A percentile compares a stretch with the other conserved stretches of the same genome.
Conservation (phyloP, 1,284 basidiomycete genomes). For the Puccinia coronata region DNA sequence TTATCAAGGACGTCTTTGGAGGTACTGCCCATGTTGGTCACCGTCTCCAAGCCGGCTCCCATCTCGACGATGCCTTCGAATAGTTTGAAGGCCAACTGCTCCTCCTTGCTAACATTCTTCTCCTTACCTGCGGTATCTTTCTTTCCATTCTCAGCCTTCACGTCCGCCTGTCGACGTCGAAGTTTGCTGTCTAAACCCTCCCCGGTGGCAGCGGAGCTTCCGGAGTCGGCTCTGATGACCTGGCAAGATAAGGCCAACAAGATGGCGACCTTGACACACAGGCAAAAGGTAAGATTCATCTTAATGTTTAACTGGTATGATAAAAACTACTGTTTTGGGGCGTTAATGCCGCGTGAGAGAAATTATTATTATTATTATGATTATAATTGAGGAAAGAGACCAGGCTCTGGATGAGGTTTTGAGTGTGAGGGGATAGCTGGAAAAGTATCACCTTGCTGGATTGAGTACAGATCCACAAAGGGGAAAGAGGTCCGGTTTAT, state of each 20-base stretch:
- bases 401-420: slow-evolving; percentile 1
- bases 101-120: not conserved
- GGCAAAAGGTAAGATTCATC: slow-evolving; percentile 12
- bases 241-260: slow-evolving; percentile 18
- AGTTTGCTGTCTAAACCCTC: not conserved
- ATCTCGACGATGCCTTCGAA: slow-evolving; percentile 20
- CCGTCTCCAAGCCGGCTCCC: slow-evolving; percentile 16
- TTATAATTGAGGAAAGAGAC: not conserved
- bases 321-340: too few species aligned
- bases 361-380: not conserved
- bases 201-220: not conserved
- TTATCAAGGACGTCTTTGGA: slow-evolving; percentile 8
- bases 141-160: not conserved
- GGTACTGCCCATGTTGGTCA: slow-evolving; percentile 20
- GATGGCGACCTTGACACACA: slow-evolving; percentile 19
- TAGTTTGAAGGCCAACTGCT: slow-evolving; percentile 3
- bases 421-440: not conserved
- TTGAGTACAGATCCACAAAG: too few species aligned
- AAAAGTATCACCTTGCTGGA: too few species aligned
- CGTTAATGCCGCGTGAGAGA: not conserved
- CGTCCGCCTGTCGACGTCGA: too few species aligned
- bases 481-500: too few species aligned
- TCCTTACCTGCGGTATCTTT: not conserved
- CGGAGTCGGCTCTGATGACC: not conserved
- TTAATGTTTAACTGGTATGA: too few species aligned